Conservation (phyloP, 1,139 yeast species). For the Schizosaccharomyces versatilis region DNA sequence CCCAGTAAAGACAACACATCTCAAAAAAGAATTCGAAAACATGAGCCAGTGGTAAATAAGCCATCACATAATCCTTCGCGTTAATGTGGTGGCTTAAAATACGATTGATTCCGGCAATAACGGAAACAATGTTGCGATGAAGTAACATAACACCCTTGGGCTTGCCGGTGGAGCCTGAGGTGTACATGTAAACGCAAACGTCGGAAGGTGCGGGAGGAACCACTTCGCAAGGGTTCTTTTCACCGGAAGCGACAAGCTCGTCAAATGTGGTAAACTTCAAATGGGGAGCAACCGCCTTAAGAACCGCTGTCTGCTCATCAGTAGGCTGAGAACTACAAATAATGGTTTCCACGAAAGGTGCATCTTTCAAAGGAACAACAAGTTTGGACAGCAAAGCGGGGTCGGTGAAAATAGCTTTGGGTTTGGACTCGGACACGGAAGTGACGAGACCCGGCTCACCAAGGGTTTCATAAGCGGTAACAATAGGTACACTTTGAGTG, state of each 20-base stretch:
- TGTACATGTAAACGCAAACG: constrained; percentile 82
- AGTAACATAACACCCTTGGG: constrained; percentile 90
- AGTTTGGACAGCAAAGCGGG: constrained; percentile 45
- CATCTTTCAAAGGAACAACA: constrained; percentile 47
- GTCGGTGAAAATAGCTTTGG: constrained; percentile 65
- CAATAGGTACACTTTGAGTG: constrained; percentile 55
- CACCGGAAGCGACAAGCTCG: constrained; percentile 51
- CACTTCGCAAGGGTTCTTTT: constrained; percentile 24
- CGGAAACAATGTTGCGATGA: constrained; percentile 59
- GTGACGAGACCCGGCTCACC: constrained; percentile 83
- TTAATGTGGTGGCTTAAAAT: constrained; percentile 20
- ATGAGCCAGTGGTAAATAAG: constrained; percentile 88
- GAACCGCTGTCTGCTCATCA: constrained; percentile 30
- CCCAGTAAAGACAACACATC: constrained; percentile 65
- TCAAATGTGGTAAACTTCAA: constrained; percentile 45
- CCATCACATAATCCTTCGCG: constrained; percentile 45
- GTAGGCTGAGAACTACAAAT: constrained; percentile 61
- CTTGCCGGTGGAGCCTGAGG: constrained; percentile 93
- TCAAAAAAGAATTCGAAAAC: constrained; percentile 85
- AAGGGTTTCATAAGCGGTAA: constrained; percentile 89
- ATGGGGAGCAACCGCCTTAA: constrained; percentile 40
- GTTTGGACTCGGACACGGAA: constrained; percentile 60
- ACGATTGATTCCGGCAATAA: constrained; percentile 53
- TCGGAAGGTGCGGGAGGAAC: constrained; percentile 49
- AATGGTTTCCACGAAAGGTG: constrained; percentile 39